phyloP scores from a whole-genome alignment of 257 asterid species.

The Solanum raphanifolium region DNA sequence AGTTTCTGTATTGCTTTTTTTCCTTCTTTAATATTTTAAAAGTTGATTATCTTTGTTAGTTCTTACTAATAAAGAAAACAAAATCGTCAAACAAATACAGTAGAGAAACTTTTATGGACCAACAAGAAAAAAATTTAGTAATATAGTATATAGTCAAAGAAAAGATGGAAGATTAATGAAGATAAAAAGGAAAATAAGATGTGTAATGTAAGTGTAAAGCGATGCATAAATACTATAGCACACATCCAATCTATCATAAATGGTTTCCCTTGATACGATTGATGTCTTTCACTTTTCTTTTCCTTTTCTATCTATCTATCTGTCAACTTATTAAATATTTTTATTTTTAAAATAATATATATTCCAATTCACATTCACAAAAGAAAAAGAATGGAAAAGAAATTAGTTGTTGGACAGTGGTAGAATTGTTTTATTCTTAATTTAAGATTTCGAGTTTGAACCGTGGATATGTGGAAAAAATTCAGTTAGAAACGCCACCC shows the following conservation, averaged over 20 bases:
- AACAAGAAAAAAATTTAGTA: not conserved
- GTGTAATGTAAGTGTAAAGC: slow-evolving; percentile 6
- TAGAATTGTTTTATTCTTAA: too few relatives aligned
- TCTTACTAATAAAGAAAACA: not conserved
- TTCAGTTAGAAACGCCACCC: fast-evolving
- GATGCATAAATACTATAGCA: slow-evolving; percentile 20
- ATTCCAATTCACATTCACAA: slow-evolving; percentile 1
- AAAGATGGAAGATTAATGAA: not conserved
- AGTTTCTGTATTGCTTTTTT: not conserved
- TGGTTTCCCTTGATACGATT: slow-evolving; percentile 16
- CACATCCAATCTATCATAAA: slow-evolving; percentile 18
- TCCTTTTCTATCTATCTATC: slow-evolving; percentile 11
- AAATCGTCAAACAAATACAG: not conserved
- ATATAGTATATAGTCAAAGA: not conserved
- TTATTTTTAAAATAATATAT: not conserved
- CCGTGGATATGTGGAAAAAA: not conserved
- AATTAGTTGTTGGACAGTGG: too few relatives aligned
- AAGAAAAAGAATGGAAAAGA: not conserved
- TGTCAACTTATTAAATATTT: not conserved
- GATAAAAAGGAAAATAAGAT: not conserved
- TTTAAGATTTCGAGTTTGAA: too few relatives aligned
- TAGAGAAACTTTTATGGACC: not conserved
- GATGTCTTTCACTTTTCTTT: slow-evolving; percentile 24
- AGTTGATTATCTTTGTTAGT: not conserved
- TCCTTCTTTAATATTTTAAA: not conserved